A percentile compares a stretch with the other conserved stretches of the same genome.
These are phyloP conservation scores for Ophiocordyceps unilateralis DNA, from an alignment of 2,329 filamentous ascomycete species.

Conservation along the genomic window DNA sequence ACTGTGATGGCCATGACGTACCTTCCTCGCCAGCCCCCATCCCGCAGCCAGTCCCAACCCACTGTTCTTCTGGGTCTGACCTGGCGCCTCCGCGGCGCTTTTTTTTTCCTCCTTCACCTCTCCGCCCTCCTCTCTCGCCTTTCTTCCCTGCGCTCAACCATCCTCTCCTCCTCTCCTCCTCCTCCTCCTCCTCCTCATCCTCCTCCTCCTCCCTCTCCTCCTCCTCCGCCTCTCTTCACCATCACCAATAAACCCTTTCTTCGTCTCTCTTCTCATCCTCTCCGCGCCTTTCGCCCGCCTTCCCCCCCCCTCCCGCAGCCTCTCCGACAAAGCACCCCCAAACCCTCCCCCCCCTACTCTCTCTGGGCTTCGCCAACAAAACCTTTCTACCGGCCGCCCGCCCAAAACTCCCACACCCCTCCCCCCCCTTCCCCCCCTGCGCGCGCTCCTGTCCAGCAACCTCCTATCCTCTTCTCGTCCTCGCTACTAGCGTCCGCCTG, in stretches of 20 bases:
- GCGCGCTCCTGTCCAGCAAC: neutral
- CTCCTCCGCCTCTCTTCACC: conserved; percentile 4
- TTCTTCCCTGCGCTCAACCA: conserved; percentile 7
- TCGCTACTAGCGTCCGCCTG: conserved; percentile 3
- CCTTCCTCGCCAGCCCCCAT: neutral
- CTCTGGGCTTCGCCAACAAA: neutral
- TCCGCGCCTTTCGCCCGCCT: conserved; percentile 3
- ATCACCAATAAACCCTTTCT: conserved; percentile 5
- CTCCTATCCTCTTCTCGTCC: neutral
- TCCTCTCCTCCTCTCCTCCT: conserved; percentile 8
- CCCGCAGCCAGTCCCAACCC: neutral
- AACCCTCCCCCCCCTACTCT: conserved; percentile 3
- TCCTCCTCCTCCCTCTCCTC: conserved; percentile 7
- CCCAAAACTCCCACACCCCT: neutral
- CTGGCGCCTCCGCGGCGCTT: conserved; percentile 3
- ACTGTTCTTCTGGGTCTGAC: conserved; percentile 1
- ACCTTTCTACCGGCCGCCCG: no score
- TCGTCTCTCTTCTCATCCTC: conserved; percentile 13
- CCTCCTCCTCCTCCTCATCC: conserved; percentile 8
- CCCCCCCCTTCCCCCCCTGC: neutral
- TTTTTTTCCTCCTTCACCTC: conserved; percentile 7
- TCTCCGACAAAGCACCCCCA: no score
- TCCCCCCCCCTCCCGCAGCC: conserved; percentile 5
- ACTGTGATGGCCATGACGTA: neutral
- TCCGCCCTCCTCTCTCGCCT: conserved; percentile 10